A percentile compares a stretch with the other conserved stretches of the same genome.
phyloP scores from a whole-genome alignment of 805 yeast genomes.

The Yarrowia sp. region DNA sequence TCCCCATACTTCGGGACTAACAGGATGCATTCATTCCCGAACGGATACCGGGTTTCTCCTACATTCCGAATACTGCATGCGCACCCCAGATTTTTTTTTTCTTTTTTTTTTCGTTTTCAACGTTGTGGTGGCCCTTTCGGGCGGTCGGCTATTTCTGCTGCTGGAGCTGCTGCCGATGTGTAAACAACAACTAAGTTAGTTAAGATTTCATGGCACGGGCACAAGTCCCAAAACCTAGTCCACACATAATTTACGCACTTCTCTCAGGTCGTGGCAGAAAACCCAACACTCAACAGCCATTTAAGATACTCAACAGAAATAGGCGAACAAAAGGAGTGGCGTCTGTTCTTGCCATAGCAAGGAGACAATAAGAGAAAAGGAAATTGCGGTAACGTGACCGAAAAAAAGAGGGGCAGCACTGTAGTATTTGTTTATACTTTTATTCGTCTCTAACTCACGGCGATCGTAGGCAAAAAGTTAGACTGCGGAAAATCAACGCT shows the following conservation, averaged over 20 bases:
- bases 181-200: neutral
- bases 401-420: neutral
- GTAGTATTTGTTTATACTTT: neutral
- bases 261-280: neutral
- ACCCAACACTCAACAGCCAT: constrained; percentile 18
- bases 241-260: constrained; percentile 12
- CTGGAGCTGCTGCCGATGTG: neutral
- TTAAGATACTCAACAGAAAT: constrained; percentile 13
- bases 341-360: neutral
- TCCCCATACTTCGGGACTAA: no score
- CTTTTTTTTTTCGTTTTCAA: neutral
- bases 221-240: no score
- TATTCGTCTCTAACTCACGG: neutral
- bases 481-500: neutral
- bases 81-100: neutral
- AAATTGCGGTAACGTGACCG: no score
- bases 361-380: no score
- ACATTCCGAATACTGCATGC: constrained; percentile 12
- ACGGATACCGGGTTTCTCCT: neutral
- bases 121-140: constrained; percentile 7
- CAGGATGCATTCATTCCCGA: neutral
- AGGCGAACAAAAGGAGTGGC: neutral
- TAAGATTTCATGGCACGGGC: neutral
- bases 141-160: neutral
- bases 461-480: neutral